These are phyloP conservation scores for Phialophora chinensis DNA, from an alignment of 2,329 filamentous ascomycete genomes.

Conservation along the genomic window DNA sequence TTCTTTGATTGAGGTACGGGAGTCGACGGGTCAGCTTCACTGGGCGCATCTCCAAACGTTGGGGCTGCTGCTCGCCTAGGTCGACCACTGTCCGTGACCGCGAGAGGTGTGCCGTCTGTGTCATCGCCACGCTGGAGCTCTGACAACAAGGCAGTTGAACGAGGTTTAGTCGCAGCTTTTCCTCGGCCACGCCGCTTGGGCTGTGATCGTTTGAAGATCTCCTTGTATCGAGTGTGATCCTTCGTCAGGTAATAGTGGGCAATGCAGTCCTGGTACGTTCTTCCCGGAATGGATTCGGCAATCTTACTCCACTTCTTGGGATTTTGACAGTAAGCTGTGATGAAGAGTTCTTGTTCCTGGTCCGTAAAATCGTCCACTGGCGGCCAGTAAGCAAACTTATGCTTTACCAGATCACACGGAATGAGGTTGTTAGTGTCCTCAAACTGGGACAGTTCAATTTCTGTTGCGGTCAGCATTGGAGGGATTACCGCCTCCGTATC, in stretches of 20 bases:
- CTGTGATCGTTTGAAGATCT: conserved; percentile 54
- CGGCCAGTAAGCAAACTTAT: conserved; percentile 53
- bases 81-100: conserved; percentile 58
- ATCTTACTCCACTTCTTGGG: conserved; percentile 61
- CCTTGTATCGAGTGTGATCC: conserved; percentile 57
- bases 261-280: conserved; percentile 57
- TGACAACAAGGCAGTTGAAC: conserved; percentile 56
- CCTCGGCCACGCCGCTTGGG: conserved; percentile 48
- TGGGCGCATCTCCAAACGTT: conserved; percentile 51
- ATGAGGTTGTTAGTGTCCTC: conserved; percentile 55
- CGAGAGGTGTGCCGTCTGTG: conserved; percentile 44
- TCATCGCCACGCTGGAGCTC: conserved; percentile 56
- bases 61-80: conserved; percentile 57
- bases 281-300: conserved; percentile 53
- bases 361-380: conserved; percentile 55
- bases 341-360: conserved; percentile 55
- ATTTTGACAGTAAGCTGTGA: conserved; percentile 54
- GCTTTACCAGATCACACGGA: conserved; percentile 47
- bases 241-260: conserved; percentile 59
- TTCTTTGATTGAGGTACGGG: conserved; percentile 43
- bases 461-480: conserved; percentile 53
- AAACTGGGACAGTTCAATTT: conserved; percentile 50
- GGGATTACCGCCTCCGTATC: conserved; percentile 55
- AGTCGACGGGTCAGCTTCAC: conserved; percentile 43
- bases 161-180: conserved; percentile 47